Evolutionary conservation across 192 early-diverging fungal genomes (phyloP).

Genomic region (Mortierella alpina): DNA sequence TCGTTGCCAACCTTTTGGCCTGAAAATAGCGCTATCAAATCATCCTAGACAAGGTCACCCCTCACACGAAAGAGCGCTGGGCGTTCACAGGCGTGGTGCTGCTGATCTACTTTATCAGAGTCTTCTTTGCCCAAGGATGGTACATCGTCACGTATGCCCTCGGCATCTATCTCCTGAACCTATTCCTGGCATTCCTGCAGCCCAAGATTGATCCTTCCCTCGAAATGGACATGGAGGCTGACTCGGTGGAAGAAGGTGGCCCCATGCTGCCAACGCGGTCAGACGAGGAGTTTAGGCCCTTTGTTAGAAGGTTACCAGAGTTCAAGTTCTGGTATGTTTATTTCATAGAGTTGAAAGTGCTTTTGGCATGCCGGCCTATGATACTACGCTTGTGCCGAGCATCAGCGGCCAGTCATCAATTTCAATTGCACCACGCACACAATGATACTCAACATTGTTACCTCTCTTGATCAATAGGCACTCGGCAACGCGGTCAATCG

Average conservation of each 20-base stretch:
- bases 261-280: constrained; percentile 82
- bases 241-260: constrained; percentile 69
- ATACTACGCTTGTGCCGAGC: too few relatives aligned
- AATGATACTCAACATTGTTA: too few relatives aligned
- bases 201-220: constrained; percentile 96
- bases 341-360: neutral
- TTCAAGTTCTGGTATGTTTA: constrained; percentile 96
- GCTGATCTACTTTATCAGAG: constrained; percentile 80
- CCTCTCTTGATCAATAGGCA: constrained; percentile 63
- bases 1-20: neutral
- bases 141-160: constrained; percentile 94
- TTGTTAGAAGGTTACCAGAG: constrained; percentile 96
- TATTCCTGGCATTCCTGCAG: constrained; percentile 94
- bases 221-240: constrained; percentile 73
- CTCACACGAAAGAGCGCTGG: constrained; percentile 84
- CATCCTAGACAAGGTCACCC: constrained; percentile 85
- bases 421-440: too few relatives aligned
- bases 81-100: constrained; percentile 66
- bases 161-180: constrained; percentile 94
- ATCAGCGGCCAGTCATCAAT: too few relatives aligned
- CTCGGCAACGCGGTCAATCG: constrained; percentile 82
- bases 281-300: constrained; percentile 97
- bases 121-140: constrained; percentile 90
- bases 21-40: constrained; percentile 75
- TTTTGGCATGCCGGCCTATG: neutral